phyloP scores from a whole-genome alignment of 306 rosid species.

The Bauhinia variegata region DNA sequence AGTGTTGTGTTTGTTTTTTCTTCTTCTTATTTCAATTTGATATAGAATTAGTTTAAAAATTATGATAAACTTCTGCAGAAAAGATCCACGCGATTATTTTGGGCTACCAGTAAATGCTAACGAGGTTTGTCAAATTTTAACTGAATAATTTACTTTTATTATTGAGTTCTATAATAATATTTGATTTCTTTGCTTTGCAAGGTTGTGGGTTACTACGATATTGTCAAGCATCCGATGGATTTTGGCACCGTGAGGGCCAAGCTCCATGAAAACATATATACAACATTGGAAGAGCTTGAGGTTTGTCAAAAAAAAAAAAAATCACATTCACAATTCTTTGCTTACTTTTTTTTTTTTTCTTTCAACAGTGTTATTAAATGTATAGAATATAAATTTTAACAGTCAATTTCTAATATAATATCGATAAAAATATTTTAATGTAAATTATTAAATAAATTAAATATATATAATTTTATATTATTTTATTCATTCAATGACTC shows the following conservation, averaged over 20 bases:
- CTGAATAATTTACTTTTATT: neutral
- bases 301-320: conserved; percentile 9
- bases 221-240: conserved; percentile 33
- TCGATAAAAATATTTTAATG: too few relatives aligned
- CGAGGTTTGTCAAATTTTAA: neutral
- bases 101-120: conserved; percentile 7
- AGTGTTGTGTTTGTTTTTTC: neutral
- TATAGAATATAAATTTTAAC: too few relatives aligned
- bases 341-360: neutral
- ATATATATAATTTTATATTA: too few relatives aligned
- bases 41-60: too few relatives aligned
- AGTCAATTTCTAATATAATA: too few relatives aligned
- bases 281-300: conserved; percentile 10
- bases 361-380: too few relatives aligned
- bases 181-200: neutral
- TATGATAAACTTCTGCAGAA: conserved; percentile 1
- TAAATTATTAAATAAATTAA: too few relatives aligned
- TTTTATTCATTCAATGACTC: too few relatives aligned
- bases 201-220: conserved; percentile 1
- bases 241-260: conserved; percentile 30
- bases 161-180: conserved; percentile 1
- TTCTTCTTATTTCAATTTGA: neutral
- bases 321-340: neutral
- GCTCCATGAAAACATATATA: conserved; percentile 18
- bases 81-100: neutral